Evolutionary conservation across 1,139 yeast species (phyloP).

Genomic region (Candida tetrigidarum): DNA sequence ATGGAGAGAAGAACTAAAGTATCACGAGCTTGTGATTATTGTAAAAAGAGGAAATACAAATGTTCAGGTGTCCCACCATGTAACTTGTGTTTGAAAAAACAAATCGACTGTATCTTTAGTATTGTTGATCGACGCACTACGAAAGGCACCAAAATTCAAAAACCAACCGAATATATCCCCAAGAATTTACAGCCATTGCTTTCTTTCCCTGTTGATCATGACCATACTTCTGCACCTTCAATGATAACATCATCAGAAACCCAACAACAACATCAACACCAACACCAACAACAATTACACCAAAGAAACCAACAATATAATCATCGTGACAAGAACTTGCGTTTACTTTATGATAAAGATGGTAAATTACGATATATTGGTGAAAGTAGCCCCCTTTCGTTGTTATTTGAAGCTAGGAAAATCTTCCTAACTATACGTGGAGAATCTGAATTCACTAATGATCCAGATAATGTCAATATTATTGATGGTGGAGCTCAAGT

Average conservation of each 20-base stretch:
- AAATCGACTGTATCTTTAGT: constrained; percentile 27
- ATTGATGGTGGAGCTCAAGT: constrained; percentile 13
- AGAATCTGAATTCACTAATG: constrained; percentile 14
- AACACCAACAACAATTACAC: too few species aligned
- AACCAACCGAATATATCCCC: constrained; percentile 15
- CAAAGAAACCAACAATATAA: too few species aligned
- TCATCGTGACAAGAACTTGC: constrained; percentile 3
- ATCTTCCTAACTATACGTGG: constrained; percentile 21
- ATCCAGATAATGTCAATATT: constrained; percentile 13
- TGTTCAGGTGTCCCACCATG: constrained; percentile 35
- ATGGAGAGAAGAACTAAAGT: constrained; percentile 30
- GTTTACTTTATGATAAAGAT: constrained; percentile 16
- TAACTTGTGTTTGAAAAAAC: constrained; percentile 28
- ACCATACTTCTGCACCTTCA: neutral
- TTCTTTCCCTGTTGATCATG: constrained; percentile 14
- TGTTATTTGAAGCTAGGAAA: constrained; percentile 26
- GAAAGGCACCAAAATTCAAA: constrained; percentile 16
- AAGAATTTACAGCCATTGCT: constrained; percentile 16
- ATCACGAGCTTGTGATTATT: constrained; percentile 44
- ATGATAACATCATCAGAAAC: neutral
- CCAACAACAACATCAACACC: constrained; percentile 3
- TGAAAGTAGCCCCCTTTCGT: constrained; percentile 28
- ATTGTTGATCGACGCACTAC: constrained; percentile 25
- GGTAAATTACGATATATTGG: constrained; percentile 28
- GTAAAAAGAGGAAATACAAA: constrained; percentile 42